Percentiles rank a stretch among this genome's conserved stretches.
Conservation (phyloP, 1,139 yeast genomes). For the Pichia sp. region DNA sequence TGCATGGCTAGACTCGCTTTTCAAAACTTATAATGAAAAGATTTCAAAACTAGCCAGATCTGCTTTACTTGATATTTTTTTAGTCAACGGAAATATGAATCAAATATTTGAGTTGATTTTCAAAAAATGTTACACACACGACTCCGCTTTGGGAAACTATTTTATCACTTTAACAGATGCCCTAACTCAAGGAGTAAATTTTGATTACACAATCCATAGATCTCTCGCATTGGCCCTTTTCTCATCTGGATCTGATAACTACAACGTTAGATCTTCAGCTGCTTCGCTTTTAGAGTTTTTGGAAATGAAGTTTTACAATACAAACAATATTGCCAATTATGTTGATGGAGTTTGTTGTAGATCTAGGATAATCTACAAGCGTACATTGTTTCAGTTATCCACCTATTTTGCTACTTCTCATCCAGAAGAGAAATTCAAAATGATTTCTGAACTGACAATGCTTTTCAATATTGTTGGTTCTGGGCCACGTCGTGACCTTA, state of each 20-base stretch:
- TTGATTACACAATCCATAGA: slow-evolving; percentile 45
- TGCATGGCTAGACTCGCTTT: slow-evolving; percentile 70
- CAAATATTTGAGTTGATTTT: slow-evolving; percentile 59
- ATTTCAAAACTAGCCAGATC: slow-evolving; percentile 57
- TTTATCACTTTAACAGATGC: slow-evolving; percentile 67
- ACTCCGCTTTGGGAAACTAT: slow-evolving; percentile 55
- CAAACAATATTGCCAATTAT: slow-evolving; percentile 40
- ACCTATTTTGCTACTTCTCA: slow-evolving; percentile 52
- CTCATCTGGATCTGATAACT: slow-evolving; percentile 60
- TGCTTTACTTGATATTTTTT: slow-evolving; percentile 66
- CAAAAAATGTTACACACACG: slow-evolving; percentile 57
- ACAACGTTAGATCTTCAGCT: slow-evolving; percentile 55
- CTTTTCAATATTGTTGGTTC: slow-evolving; percentile 57
- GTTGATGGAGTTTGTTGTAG: slow-evolving; percentile 57
- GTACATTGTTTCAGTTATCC: slow-evolving; percentile 65
- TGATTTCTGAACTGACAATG: slow-evolving; percentile 68
- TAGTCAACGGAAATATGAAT: slow-evolving; percentile 47
- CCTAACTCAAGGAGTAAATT: slow-evolving; percentile 36
- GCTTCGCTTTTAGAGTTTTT: slow-evolving; percentile 48
- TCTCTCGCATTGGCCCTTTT: slow-evolving; percentile 58
- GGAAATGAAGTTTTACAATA: slow-evolving; percentile 46
- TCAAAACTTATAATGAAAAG: slow-evolving; percentile 52
- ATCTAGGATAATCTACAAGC: slow-evolving; percentile 68
- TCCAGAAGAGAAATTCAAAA: slow-evolving; percentile 49
- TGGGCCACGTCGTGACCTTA: slow-evolving; percentile 62